Evolutionary conservation across 2,329 filamentous ascomycete genomes (phyloP).

Genomic region (Chaetomium sp.): DNA sequence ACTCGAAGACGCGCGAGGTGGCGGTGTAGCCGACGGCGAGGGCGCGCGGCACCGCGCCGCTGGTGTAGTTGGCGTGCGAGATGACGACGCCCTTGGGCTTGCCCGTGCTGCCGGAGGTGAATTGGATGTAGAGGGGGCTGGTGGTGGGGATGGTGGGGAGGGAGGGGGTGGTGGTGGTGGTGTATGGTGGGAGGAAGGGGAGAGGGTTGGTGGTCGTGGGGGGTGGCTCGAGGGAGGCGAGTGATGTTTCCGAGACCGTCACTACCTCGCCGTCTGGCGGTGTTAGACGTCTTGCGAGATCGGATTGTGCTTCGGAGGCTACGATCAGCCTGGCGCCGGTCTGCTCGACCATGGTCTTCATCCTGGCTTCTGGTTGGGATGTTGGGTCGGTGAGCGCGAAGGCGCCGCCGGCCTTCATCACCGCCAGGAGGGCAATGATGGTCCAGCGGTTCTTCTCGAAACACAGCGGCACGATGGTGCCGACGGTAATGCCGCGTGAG

Average conservation of each 20-base stretch:
- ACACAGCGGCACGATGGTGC: constrained; percentile 45
- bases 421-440: constrained; percentile 30
- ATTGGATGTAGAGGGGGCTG: constrained; percentile 32
- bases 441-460: constrained; percentile 34
- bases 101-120: constrained; percentile 61
- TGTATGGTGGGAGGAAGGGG: background rate
- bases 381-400: constrained; percentile 34
- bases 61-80: constrained; percentile 37
- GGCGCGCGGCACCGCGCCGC: background rate
- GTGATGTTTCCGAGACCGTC: too few relatives aligned
- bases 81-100: constrained; percentile 55
- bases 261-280: too few relatives aligned
- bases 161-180: too few relatives aligned
- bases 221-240: constrained; percentile 4
- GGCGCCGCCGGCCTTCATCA: constrained; percentile 33
- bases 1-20: constrained; percentile 34
- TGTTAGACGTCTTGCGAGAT: too few relatives aligned
- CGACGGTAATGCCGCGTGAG: constrained; percentile 42
- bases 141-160: background rate
- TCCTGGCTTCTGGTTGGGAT: constrained; percentile 19
- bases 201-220: constrained; percentile 7
- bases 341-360: background rate
- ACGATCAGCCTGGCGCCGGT: constrained; percentile 30
- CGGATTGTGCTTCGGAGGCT: constrained; percentile 22
- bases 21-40: background rate